These are phyloP conservation scores for Eucalyptus guilfoylei DNA, from an alignment of 345 rosid genomes.

Conservation along the genomic window DNA sequence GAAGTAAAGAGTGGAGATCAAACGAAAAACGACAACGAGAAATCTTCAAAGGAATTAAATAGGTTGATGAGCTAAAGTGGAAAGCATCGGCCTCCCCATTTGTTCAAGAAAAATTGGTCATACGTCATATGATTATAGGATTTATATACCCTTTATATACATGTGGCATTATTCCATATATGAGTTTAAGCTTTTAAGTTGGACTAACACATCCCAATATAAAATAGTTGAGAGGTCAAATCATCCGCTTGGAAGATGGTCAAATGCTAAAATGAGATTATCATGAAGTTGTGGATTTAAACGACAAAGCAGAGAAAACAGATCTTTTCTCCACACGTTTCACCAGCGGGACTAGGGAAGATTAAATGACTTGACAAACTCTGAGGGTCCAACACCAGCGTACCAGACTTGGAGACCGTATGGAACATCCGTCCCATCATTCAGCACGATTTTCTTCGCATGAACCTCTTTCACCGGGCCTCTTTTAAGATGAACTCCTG, in stretches of 20 bases:
- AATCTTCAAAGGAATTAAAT: no score
- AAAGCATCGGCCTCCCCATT: neutral
- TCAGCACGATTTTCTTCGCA: constrained; percentile 33
- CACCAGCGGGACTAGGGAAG: constrained; percentile 30
- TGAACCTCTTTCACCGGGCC: constrained; percentile 54
- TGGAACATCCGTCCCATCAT: constrained; percentile 61
- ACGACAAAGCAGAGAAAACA: neutral
- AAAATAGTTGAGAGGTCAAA: neutral
- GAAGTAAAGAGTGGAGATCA: no score
- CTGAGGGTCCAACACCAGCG: constrained; percentile 78
- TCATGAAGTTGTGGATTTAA: neutral
- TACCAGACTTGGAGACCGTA: constrained; percentile 90
- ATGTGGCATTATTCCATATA: no score
- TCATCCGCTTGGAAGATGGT: no score
- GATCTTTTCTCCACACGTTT: no score
- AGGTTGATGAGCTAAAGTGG: constrained; percentile 17
- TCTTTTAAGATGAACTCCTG: constrained; percentile 31
- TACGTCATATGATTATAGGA: no score
- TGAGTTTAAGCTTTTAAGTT: no score
- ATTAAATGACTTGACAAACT: constrained; percentile 41
- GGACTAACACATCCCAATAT: constrained; percentile 27
- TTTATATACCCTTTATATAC: no score
- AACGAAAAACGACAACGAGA: no score
- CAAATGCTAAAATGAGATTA: neutral
- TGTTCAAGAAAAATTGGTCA: no score